A percentile compares a stretch with the other conserved stretches of the same genome.
Conservation (phyloP, 306 rosid species). For the Dryas octopetala region DNA sequence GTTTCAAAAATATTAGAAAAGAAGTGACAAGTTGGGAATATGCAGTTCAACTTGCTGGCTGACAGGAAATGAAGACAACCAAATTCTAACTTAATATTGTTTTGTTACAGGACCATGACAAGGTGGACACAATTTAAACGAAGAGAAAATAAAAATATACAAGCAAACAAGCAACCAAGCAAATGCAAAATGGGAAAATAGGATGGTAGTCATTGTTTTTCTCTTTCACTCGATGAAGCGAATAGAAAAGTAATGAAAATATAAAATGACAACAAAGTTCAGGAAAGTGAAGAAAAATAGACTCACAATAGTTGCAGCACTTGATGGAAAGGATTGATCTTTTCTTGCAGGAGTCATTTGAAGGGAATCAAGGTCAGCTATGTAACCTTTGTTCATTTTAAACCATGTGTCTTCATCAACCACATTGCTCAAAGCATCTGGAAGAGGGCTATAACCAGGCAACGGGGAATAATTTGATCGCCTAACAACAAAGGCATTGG, state of each 20-base stretch:
- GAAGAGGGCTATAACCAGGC: conserved; percentile 74
- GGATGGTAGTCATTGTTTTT: neutral
- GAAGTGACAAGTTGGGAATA: too few species aligned
- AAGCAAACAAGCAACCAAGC: neutral
- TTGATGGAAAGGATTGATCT: conserved; percentile 67
- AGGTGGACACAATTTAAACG: too few species aligned
- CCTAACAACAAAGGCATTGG: conserved; percentile 70
- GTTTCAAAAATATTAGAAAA: too few species aligned
- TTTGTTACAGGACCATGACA: too few species aligned
- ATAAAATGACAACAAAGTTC: conserved; percentile 12
- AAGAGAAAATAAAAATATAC: too few species aligned
- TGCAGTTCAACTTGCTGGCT: too few species aligned
- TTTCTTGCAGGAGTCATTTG: conserved; percentile 70
- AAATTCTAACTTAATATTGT: too few species aligned
- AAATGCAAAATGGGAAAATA: neutral
- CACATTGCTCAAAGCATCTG: conserved; percentile 69
- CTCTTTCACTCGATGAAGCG: neutral
- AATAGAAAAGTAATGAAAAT: neutral
- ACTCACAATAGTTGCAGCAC: conserved; percentile 64
- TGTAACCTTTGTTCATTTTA: conserved; percentile 84
- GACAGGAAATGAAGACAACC: too few species aligned
- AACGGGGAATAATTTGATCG: conserved; percentile 57
- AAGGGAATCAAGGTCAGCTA: conserved; percentile 82
- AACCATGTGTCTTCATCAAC: conserved; percentile 93
- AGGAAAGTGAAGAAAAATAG: conserved; percentile 5